Evolutionary conservation across 495 filamentous ascomycete genomes (phyloP), one percentile per base, ranked within the genome.

Genomic region (Neurospora sublineolata): DNA sequence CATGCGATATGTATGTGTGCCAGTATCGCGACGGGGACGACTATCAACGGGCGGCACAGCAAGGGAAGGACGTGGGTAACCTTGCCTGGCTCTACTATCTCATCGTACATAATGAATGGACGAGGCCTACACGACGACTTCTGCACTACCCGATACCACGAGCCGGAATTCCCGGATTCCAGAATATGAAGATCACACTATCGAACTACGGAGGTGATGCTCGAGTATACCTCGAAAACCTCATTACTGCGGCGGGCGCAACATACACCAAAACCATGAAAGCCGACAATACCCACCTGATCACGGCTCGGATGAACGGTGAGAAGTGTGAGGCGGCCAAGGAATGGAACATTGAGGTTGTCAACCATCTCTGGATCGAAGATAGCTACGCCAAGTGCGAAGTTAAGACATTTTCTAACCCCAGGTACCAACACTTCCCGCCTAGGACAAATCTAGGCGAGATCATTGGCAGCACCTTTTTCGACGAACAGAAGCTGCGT

Each of bases 161-260:
- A 38, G 79, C 86, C 3, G 90, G 91, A 3, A 87, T 99, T 20
- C 89, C 91, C 0, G 94, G 92, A 2, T 97, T 98, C 77, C 78
- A 91, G 73, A 84, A 86, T 11, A 84, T 90, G 76, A 86, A 83
- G 70, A 95, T 99, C 74, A 94, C 93, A 70, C 82, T 99, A 3
- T 97, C 94, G 0, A 98, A 97, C 79, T 99, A 99, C 77, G 91
- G 92, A 37, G 95, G 95, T 20, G 96, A 99, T 80, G 94, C 94
- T 11, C 87, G 95, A 38, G 87, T 92, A 52, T 99, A 98, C 79
- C 84, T 99, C 37, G 95, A 99, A 79, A 97, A 94, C 74, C 84
- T 99, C 37, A 89, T 97, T 68, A 88, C 82, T 60, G 93, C 93
- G 20, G 82, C 91, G 3, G 96, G 96, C 6, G 95, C 89, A 0